Conservation (phyloP, 257 asterid species). For the Solanum lignicaule region DNA sequence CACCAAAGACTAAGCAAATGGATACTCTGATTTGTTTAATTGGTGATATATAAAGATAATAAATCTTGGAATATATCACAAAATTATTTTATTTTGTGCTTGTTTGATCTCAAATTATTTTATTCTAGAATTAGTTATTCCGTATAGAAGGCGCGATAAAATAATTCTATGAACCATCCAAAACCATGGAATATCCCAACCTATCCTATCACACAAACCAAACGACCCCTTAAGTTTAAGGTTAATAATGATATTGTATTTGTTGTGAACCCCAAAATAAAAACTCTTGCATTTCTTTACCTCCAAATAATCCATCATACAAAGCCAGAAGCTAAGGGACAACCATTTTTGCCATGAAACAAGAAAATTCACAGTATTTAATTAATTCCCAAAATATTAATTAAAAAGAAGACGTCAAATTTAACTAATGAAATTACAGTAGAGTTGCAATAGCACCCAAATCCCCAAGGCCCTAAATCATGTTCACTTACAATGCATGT, state of each 20-base stretch:
- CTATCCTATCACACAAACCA: neutral
- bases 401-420: neutral
- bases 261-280: neutral
- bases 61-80: neutral
- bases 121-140: too few relatives aligned
- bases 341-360: neutral
- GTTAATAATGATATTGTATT: too few relatives aligned
- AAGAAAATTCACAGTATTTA: neutral
- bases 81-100: too few relatives aligned
- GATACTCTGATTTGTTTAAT: too few relatives aligned
- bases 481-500: neutral
- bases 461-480: neutral
- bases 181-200: neutral
- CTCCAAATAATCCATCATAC: neutral
- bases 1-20: neutral
- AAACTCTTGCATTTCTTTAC: neutral
- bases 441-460: neutral
- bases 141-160: rapidly evolving
- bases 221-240: too few relatives aligned
- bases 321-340: neutral
- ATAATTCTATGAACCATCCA: neutral
- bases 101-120: too few relatives aligned
- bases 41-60: too few relatives aligned
- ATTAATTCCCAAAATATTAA: neutral
- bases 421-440: neutral